Evolutionary conservation across 2,329 filamentous ascomycete genomes (phyloP).

Genomic region (Epichloe uncinata): DNA sequence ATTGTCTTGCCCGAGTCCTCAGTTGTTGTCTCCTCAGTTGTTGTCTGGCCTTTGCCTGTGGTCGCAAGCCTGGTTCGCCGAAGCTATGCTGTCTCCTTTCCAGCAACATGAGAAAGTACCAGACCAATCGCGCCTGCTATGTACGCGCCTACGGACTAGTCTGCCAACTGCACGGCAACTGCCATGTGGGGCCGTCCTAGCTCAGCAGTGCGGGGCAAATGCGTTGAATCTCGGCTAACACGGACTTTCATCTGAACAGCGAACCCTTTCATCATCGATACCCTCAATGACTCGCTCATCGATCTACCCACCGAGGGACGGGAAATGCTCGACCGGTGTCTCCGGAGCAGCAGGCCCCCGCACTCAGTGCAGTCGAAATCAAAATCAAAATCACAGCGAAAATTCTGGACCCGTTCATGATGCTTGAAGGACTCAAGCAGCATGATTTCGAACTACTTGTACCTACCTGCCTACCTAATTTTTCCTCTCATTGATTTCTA

Average conservation of each 20-base stretch:
- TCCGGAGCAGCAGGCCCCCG: slow-evolving; percentile 6
- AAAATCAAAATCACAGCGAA: neutral
- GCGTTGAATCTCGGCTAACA: slow-evolving; percentile 3
- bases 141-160: neutral
- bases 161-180: neutral
- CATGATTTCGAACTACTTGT: neutral
- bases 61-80: neutral
- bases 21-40: no score
- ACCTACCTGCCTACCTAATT: neutral
- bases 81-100: neutral
- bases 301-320: slow-evolving; percentile 24
- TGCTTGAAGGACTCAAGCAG: neutral
- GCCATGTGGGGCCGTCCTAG: neutral
- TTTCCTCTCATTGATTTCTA: neutral
- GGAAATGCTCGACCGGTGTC: slow-evolving; percentile 20
- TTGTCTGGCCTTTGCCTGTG: neutral
- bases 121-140: neutral
- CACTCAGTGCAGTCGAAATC: neutral
- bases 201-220: neutral
- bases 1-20: no score
- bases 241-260: slow-evolving; percentile 10
- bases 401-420: neutral
- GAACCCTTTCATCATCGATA: slow-evolving; percentile 28
- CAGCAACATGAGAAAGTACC: neutral
- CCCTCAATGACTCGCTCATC: slow-evolving; percentile 24